phyloP scores from a whole-genome alignment of 179 eudicot species.

The Pouteria campechiana region DNA sequence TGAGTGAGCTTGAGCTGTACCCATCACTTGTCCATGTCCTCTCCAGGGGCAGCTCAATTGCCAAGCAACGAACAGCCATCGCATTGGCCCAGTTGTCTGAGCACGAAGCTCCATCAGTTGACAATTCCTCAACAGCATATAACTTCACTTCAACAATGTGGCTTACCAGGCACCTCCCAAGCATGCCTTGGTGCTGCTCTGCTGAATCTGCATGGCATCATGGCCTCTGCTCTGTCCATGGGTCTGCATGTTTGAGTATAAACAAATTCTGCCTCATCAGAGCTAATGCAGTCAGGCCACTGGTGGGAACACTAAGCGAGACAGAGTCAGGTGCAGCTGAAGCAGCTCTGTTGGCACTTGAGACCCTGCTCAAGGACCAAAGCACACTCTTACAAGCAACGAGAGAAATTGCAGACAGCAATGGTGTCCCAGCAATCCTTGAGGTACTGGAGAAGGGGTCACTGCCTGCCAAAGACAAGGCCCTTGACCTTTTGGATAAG shows the following conservation, averaged over 20 bases:
- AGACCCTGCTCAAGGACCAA: not conserved
- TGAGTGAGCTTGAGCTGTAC: not conserved
- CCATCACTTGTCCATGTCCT: not conserved
- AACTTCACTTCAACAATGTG: not conserved
- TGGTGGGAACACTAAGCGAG: not conserved
- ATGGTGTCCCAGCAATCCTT: not conserved
- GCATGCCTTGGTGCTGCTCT: not conserved
- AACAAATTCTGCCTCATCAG: not conserved
- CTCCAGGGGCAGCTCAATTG: not conserved
- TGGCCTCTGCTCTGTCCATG: not conserved
- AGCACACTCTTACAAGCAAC: not conserved
- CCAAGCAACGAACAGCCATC: too few relatives aligned
- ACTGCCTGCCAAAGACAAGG: not conserved
- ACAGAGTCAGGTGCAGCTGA: not conserved
- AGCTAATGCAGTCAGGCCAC: not conserved
- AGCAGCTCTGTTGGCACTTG: not conserved
- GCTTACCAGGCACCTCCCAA: not conserved
- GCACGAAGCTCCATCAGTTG: too few relatives aligned
- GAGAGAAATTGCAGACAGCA: not conserved
- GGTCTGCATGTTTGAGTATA: not conserved
- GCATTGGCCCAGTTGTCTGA: too few relatives aligned
- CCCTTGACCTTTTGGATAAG: not conserved
- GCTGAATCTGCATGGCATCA: not conserved
- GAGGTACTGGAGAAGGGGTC: not conserved
- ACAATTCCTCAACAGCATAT: too few relatives aligned